Conservation (phyloP, 345 rosid genomes). For the Brassica rapa region DNA sequence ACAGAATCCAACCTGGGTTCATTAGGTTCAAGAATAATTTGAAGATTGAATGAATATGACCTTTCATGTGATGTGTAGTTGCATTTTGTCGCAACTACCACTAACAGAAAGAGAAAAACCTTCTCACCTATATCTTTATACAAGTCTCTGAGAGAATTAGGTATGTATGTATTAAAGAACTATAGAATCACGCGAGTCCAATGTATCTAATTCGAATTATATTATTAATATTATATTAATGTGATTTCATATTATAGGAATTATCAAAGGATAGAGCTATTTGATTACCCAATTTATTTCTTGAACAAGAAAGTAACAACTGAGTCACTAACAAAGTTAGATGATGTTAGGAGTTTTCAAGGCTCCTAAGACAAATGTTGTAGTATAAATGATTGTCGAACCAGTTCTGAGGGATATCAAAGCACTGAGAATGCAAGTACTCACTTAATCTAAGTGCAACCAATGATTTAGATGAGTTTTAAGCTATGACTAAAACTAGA, state of each 20-base stretch:
- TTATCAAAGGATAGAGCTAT: not conserved
- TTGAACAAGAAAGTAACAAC: conserved; percentile 2
- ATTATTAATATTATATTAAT: not conserved
- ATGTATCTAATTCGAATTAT: not conserved
- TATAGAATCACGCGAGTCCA: not conserved
- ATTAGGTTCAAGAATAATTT: not conserved
- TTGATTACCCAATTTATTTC: not conserved
- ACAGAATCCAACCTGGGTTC: conserved; percentile 28
- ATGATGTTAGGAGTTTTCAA: no score
- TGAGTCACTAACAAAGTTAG: not conserved
- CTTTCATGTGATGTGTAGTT: conserved; percentile 36
- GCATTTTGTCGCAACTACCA: conserved; percentile 34
- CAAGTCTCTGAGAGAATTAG: not conserved
- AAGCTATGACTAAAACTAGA: no score
- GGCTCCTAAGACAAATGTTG: no score
- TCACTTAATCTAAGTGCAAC: no score
- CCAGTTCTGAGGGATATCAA: no score
- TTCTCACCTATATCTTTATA: not conserved
- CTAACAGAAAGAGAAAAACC: conserved; percentile 18
- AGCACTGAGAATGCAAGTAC: no score
- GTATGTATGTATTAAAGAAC: not conserved
- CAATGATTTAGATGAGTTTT: no score
- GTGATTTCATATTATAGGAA: not conserved
- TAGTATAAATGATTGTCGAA: no score
- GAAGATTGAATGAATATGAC: conserved; percentile 34